Evolutionary conservation across 163 green algal genomes (phyloP).

Genomic region (Scenedesmus sp.): DNA sequence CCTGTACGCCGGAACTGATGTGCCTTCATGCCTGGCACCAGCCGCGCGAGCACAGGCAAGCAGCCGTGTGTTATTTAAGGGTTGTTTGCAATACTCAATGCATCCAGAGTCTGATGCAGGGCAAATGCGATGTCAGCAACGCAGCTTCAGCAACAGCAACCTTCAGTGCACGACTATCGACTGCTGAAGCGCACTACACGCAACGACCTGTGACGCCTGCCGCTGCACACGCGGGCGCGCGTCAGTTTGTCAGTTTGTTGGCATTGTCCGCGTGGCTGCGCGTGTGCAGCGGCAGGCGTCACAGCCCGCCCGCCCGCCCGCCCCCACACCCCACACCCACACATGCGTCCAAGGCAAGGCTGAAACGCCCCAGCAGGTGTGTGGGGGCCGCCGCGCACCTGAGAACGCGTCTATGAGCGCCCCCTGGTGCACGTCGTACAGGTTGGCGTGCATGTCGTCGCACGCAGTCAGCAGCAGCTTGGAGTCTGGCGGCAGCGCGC

Average conservation of each 20-base stretch:
- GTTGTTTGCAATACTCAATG: neutral
- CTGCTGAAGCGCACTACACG: neutral
- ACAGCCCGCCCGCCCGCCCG: too few relatives aligned
- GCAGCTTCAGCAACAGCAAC: too few relatives aligned
- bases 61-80: neutral
- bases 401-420: conserved; percentile 89
- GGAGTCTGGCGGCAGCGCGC: conserved; percentile 71
- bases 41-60: neutral
- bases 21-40: neutral
- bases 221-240: too few relatives aligned
- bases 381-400: conserved; percentile 59
- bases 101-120: neutral
- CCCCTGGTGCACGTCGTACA: conserved; percentile 90
- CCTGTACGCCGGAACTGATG: neutral
- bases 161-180: neutral
- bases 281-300: too few relatives aligned
- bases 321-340: too few relatives aligned
- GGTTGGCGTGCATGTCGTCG: conserved; percentile 94
- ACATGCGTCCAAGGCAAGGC: too few relatives aligned
- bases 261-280: too few relatives aligned
- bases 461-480: conserved; percentile 89
- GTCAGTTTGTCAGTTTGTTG: too few relatives aligned
- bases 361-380: too few relatives aligned
- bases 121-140: neutral
- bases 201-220: too few relatives aligned